phyloP scores from a whole-genome alignment of 177 flowering plant genomes.

The Telopea speciosissima region DNA sequence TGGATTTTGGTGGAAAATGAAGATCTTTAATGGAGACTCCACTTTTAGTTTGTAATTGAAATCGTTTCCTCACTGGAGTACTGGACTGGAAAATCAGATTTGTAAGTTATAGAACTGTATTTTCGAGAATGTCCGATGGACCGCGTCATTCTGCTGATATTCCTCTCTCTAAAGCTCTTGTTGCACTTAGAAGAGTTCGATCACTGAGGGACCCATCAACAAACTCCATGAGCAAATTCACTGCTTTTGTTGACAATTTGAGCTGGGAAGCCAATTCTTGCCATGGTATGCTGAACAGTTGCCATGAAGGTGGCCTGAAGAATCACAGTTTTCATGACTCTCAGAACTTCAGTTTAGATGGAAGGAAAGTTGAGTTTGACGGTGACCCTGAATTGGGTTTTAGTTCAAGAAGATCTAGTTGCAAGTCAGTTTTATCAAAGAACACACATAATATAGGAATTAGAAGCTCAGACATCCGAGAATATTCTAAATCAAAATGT shows the following conservation, averaged over 20 bases:
- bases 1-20: not conserved
- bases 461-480: conserved; percentile 9
- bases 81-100: not conserved
- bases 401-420: conserved; percentile 15
- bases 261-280: conserved; percentile 69
- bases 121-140: conserved; percentile 46
- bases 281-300: conserved; percentile 34
- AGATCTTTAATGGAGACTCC: not conserved
- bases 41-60: conserved; percentile 4
- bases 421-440: conserved; percentile 15
- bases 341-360: conserved; percentile 15
- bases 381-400: conserved; percentile 26
- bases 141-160: conserved; percentile 80
- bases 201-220: conserved; percentile 91
- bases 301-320: conserved; percentile 14
- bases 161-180: conserved; percentile 71
- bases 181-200: conserved; percentile 84
- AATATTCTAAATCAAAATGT: conserved; percentile 13
- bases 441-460: conserved; percentile 13
- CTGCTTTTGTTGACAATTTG: conserved; percentile 44
- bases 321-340: conserved; percentile 15
- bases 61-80: not conserved
- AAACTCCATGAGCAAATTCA: conserved; percentile 62
- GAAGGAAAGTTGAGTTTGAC: conserved; percentile 17
- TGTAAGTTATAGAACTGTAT: not conserved